Evolutionary conservation across 225 moss, liverwort and hornwort species (phyloP).

Genomic region (Thuidium tamariscinum): DNA sequence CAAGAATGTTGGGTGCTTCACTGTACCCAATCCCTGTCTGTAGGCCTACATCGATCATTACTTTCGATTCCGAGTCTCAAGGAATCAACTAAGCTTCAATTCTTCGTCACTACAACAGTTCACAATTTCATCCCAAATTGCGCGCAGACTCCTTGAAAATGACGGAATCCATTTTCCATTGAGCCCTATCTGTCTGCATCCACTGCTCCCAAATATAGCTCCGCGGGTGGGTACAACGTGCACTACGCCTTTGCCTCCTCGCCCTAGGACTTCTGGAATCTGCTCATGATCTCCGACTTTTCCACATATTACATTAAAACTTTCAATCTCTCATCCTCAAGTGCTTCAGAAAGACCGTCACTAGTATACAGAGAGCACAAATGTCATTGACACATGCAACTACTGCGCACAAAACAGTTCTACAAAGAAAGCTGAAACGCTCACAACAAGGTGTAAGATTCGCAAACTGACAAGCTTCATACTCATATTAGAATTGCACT

Average conservation of each 20-base stretch:
- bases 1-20: background rate
- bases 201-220: background rate
- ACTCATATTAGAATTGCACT: background rate
- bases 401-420: background rate
- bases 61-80: background rate
- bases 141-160: background rate
- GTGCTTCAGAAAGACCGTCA: background rate
- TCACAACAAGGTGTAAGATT: background rate
- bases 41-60: background rate
- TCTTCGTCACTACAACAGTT: background rate
- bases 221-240: background rate
- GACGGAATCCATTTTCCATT: background rate
- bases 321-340: background rate
- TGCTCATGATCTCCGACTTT: background rate
- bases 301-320: background rate
- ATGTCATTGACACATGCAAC: background rate
- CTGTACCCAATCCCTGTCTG: background rate
- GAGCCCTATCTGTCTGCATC: background rate
- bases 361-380: background rate
- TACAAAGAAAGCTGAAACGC: background rate
- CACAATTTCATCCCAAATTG: background rate
- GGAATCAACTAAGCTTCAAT: background rate
- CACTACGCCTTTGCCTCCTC: background rate
- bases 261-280: background rate
- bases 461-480: background rate